A percentile compares a stretch with the other conserved stretches of the same genome.
phyloP scores from a whole-genome alignment of 805 yeast genomes.

The Lipomyces oligophaga region DNA sequence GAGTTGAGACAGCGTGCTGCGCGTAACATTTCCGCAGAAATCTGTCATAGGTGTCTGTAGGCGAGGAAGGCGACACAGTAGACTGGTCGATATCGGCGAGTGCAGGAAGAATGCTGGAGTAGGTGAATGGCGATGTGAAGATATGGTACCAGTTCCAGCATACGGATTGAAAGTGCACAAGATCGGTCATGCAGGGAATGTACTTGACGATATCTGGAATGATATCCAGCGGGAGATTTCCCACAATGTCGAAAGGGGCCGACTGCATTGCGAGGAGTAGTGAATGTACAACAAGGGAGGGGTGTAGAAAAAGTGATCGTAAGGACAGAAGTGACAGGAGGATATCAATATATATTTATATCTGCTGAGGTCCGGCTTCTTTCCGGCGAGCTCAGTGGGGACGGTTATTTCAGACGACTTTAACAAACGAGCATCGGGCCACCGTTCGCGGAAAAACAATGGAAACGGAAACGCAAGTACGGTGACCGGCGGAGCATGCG shows the following conservation, averaged over 20 bases:
- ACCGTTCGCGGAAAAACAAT: too few relatives aligned
- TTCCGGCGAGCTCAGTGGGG: too few relatives aligned
- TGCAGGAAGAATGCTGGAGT: too few relatives aligned
- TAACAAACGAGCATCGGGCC: too few relatives aligned
- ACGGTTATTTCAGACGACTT: too few relatives aligned
- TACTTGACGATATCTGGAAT: slow-evolving; percentile 21
- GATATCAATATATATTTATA: too few relatives aligned
- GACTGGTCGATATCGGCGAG: slow-evolving; percentile 11
- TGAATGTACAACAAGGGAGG: too few relatives aligned
- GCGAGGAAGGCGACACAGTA: not conserved
- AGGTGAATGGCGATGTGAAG: slow-evolving; percentile 24
- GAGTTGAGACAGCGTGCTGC: slow-evolving; percentile 19
- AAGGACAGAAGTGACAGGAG: too few relatives aligned
- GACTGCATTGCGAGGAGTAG: not conserved
- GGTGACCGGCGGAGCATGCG: too few relatives aligned
- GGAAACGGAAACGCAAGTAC: too few relatives aligned
- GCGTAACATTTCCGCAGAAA: slow-evolving; percentile 19
- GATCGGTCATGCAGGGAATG: slow-evolving; percentile 23
- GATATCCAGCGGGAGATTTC: slow-evolving; percentile 23
- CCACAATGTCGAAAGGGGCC: slow-evolving; percentile 18
- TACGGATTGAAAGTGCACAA: slow-evolving; percentile 23
- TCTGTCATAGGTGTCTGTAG: slow-evolving; percentile 15
- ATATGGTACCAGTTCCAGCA: slow-evolving; percentile 20
- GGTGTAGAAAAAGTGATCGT: too few relatives aligned
- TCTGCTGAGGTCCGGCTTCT: too few relatives aligned